A percentile compares a stretch with the other conserved stretches of the same genome.
Evolutionary conservation across 164 flowering plant genomes (phyloP).

Genomic region (Warburgia ugandensis): DNA sequence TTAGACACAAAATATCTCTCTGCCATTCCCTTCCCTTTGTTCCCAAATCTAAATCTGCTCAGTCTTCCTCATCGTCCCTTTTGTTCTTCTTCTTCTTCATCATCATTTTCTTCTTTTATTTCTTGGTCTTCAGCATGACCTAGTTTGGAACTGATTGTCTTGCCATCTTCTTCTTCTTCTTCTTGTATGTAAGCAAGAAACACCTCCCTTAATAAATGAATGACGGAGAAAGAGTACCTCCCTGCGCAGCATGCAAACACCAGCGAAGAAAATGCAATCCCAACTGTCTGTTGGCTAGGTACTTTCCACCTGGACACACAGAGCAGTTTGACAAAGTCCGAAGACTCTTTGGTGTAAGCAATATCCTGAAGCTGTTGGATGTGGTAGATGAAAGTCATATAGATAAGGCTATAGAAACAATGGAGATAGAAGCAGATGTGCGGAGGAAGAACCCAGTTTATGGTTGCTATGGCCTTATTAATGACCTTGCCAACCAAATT

Average conservation of each 20-base stretch:
- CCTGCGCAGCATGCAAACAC: conserved; percentile 48
- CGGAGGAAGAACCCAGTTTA: conserved; percentile 5
- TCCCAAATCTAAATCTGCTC: too few relatives aligned
- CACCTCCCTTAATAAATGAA: too few relatives aligned
- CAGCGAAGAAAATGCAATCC: conserved; percentile 26
- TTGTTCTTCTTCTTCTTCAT: too few relatives aligned
- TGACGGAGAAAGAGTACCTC: not conserved
- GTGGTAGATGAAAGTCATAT: not conserved
- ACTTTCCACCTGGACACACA: conserved; percentile 22
- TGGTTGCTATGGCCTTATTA: conserved; percentile 5
- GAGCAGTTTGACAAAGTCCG: conserved; percentile 23
- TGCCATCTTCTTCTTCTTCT: too few relatives aligned
- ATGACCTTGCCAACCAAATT: not conserved
- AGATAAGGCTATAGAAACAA: conserved; percentile 13
- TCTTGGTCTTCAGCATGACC: too few relatives aligned
- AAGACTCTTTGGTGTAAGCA: conserved; percentile 28
- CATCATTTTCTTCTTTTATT: too few relatives aligned
- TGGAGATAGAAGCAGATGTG: conserved; percentile 18
- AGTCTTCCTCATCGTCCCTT: too few relatives aligned
- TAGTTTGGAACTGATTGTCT: too few relatives aligned
- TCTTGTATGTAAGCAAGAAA: too few relatives aligned
- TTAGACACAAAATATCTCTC: too few relatives aligned
- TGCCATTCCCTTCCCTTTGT: too few relatives aligned
- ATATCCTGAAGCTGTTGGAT: conserved; percentile 20
- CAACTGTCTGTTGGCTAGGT: conserved; percentile 24